Base-by-base conservation (phyloP, 73 alveolate species). In the Uronychia binucleata region DNA sequence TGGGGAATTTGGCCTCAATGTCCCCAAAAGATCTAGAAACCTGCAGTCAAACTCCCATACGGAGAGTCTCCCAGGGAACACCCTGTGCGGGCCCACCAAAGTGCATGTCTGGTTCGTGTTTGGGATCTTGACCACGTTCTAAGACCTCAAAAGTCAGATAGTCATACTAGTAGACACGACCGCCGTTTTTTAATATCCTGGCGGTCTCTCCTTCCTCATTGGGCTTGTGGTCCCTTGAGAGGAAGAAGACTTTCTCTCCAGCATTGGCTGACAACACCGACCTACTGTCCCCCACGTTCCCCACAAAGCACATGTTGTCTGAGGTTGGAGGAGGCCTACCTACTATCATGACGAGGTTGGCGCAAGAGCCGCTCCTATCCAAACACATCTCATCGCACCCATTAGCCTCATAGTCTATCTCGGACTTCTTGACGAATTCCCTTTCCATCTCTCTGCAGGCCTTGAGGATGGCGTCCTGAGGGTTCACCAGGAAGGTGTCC, bases 381-480 rank as follows among this genome's bases (percentile, higher is more conserved):
- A 46, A 11, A 19, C 19, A 46, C 67, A 46, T 46, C 67, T 46
- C 67, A 11, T 46, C n/a, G 67, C 67, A 5, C 5, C 19, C 19
- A 46, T 46, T 5, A 46, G n/a, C 19, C 5, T 46, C 67, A 19
- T 11, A 46, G 5, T 46, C 67, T 19, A 5, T 89, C 58, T 89
- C 90, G 8, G 94, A 95, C 85, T 79, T 59, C 77, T 92, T 93
- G 78, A 93, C 83, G 83, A 94, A 97, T 0, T 84, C 76, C 58
- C 87, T 80, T 85, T 97, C 99, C 28, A 97, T 97, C 75, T 96
- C 96, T 58, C 82, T 90, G 86, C 96, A 97, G 0, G 99, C 99
- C 83, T 96, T 86, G 30, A 96, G 89, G 26, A 97, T 79, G 1
- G 99, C 97, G 59, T 96, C 98, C 78, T 90, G 90, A 1, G 99